Evolutionary conservation across 495 filamentous ascomycete genomes (phyloP).

Genomic region (Podospora bellae-mahoneyi): DNA sequence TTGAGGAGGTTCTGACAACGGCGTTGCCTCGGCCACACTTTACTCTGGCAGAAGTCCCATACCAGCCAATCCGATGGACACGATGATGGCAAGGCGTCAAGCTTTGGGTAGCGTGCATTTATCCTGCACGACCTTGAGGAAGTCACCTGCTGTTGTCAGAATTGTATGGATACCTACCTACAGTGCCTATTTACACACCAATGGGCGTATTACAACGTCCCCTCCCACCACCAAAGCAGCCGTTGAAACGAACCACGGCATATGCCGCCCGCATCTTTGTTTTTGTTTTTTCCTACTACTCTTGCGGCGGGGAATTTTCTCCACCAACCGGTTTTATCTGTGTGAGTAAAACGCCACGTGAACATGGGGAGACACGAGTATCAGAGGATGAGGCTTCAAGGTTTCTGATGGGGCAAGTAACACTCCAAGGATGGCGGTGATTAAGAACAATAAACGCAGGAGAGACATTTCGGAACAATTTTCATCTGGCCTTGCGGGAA

Average conservation of each 20-base stretch:
- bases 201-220: too few relatives aligned
- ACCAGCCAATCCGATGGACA: background rate
- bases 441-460: background rate
- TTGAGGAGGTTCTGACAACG: conserved; percentile 4
- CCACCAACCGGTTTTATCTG: background rate
- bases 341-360: background rate
- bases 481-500: background rate
- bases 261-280: background rate
- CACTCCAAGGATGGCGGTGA: background rate
- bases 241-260: background rate
- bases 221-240: too few relatives aligned
- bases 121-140: background rate
- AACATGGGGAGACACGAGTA: background rate
- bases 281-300: background rate
- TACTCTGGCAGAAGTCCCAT: background rate
- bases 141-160: background rate
- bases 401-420: background rate
- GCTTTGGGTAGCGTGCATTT: background rate
- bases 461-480: background rate
- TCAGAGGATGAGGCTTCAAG: background rate
- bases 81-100: background rate
- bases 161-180: too few relatives aligned
- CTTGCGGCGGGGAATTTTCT: background rate
- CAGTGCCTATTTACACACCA: too few relatives aligned
- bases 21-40: conserved; percentile 20